A percentile compares a stretch with the other conserved stretches of the same genome.
phyloP scores from a whole-genome alignment of 768 basidiomycete species.

The Hydnum rufescens region DNA sequence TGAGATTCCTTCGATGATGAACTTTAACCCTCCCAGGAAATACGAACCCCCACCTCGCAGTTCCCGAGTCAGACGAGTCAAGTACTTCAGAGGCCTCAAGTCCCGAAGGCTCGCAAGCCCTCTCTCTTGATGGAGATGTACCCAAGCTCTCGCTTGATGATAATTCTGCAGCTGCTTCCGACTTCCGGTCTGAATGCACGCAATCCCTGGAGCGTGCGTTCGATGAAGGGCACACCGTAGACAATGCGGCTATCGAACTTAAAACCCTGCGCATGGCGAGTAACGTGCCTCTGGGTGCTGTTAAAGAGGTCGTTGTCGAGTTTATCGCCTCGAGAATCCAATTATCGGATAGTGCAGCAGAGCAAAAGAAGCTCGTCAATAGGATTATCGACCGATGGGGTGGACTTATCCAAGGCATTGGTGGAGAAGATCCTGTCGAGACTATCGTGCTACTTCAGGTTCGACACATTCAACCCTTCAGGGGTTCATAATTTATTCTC shows the following conservation, averaged over 20 bases:
- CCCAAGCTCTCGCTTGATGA: conserved; percentile 15
- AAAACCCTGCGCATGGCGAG: conserved; percentile 94
- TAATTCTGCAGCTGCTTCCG: conserved; percentile 34
- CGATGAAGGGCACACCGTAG: conserved; percentile 74
- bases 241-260: conserved; percentile 84
- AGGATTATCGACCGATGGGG: conserved; percentile 64
- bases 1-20: not conserved
- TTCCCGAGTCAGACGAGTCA: not conserved
- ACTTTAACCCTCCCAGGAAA: not conserved
- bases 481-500: not conserved
- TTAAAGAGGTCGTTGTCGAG: conserved; percentile 75
- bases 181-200: conserved; percentile 59
- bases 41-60: not conserved
- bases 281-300: conserved; percentile 73
- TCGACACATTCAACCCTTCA: conserved; percentile 10
- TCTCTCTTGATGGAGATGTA: not conserved
- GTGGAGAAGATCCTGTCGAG: conserved; percentile 66
- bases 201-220: conserved; percentile 85
- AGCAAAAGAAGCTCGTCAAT: conserved; percentile 46
- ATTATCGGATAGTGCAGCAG: conserved; percentile 33
- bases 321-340: conserved; percentile 57
- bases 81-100: not conserved
- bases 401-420: conserved; percentile 54
- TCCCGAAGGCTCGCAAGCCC: not conserved
- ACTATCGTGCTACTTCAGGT: conserved; percentile 67